phyloP scores from a whole-genome alignment of 768 basidiomycete genomes.

The Leccinum disarticulatum region DNA sequence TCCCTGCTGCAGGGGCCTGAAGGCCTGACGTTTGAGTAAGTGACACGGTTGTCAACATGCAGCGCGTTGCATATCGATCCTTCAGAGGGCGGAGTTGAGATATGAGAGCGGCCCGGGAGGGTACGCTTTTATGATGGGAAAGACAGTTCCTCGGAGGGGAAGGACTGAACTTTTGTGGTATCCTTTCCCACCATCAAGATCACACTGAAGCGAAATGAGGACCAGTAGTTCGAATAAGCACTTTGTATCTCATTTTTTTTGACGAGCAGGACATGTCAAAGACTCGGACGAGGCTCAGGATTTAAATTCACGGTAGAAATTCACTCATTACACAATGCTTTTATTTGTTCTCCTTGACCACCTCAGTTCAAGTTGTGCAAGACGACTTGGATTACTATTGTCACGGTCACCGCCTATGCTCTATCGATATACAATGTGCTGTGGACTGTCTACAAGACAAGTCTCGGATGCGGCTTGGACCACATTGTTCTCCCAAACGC shows the following conservation, averaged over 20 bases:
- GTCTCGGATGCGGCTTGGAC: too few relatives aligned
- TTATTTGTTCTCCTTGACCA: background rate
- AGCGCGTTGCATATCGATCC: background rate
- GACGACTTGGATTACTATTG: background rate
- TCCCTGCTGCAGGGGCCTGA: background rate
- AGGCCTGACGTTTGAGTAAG: background rate
- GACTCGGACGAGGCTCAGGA: too few relatives aligned
- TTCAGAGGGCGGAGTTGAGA: background rate
- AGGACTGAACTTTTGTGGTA: too few relatives aligned
- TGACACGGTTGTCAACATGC: background rate
- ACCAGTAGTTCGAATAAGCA: background rate
- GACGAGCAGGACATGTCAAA: background rate
- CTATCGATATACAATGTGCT: background rate
- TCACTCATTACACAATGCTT: background rate
- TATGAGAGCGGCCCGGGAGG: background rate
- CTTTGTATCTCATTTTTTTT: background rate
- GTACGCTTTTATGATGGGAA: background rate
- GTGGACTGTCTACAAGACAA: background rate
- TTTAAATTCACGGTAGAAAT: background rate
- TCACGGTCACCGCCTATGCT: background rate
- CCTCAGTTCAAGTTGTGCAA: background rate
- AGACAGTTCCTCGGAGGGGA: background rate
- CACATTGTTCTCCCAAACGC: too few relatives aligned
- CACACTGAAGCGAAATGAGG: background rate
- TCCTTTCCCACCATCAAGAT: background rate